phyloP scores from a whole-genome alignment of 345 rosid genomes.

The Noccaea bulbosa region DNA sequence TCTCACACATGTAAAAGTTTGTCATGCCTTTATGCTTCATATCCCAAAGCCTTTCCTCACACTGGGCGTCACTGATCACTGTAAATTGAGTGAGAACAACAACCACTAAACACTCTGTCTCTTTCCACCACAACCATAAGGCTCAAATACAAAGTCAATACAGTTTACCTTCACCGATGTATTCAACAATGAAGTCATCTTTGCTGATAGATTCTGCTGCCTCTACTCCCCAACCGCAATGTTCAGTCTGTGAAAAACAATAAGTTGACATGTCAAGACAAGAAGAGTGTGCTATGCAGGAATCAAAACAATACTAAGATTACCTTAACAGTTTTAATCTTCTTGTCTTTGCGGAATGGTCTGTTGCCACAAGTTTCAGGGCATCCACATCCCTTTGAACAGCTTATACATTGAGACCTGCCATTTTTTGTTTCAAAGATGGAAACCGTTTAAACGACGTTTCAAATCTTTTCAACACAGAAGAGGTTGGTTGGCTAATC shows the following conservation, averaged over 20 bases:
- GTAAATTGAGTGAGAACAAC: conserved; percentile 42
- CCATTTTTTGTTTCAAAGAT: conserved; percentile 1
- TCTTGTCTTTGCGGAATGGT: conserved; percentile 92
- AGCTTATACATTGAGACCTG: conserved; percentile 91
- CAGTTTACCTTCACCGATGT: conserved; percentile 89
- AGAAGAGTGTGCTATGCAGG: conserved; percentile 8
- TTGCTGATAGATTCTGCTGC: conserved; percentile 76
- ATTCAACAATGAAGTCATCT: conserved; percentile 86
- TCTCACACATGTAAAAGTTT: conserved; percentile 98
- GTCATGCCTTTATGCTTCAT: conserved; percentile 81
- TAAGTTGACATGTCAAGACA: conserved; percentile 20
- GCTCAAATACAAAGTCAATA: conserved; percentile 4
- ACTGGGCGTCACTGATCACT: conserved; percentile 88
- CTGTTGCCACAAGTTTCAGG: conserved; percentile 85
- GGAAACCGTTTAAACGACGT: background rate
- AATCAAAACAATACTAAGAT: conserved; percentile 14
- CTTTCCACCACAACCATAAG: conserved; percentile 1
- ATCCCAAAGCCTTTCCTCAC: conserved; percentile 98
- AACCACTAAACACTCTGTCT: conserved; percentile 1
- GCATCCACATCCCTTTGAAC: conserved; percentile 86
- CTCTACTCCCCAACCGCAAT: conserved; percentile 97
- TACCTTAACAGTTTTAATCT: conserved; percentile 82
- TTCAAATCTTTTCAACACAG: conserved; percentile 7
- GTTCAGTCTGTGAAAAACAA: conserved; percentile 65
- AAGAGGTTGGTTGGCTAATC: conserved; percentile 14